Base-by-base conservation (phyloP, 176 grass and related monocot genomes). In the bread wheat (Triticum aestivum) region DNA sequence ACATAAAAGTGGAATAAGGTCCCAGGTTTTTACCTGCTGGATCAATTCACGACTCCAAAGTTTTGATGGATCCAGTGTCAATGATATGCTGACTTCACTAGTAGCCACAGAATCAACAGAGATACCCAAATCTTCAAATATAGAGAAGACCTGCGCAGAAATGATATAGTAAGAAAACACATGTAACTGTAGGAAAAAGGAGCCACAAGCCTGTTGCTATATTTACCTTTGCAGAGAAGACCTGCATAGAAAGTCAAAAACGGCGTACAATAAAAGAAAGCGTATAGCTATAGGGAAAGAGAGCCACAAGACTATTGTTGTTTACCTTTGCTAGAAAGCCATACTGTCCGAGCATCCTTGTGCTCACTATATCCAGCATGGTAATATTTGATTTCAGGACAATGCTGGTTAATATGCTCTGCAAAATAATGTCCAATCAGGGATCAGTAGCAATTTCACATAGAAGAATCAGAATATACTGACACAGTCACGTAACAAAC, bases 351-450 rank as follows among this genome's bases (percentile, higher is more conserved):
- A 98, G 95, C 96, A 98, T 98, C 82, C 93, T 72, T 84, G 96
- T 98, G 84, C 96, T 98, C 65, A 91, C 96, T 87, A 98, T 95
- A 90, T 98, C 96, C 63, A 98, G 88, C 96, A 95, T 95, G 20
- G 96, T 98, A 65, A 98, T 91, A 89, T 98, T 95, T 83, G 96
- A 95, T 92, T 98, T 98, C 89, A 98, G 64, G 34, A 98, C 96
- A 70, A 98, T 98, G 77, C 96, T 98, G 64, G 96, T 98, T 63
- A 98, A 77, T 84, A 98, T 78, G 81, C 88, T 92, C 96, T 98
- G 96, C 34, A 79, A 80, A 76, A 68, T 32, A 80, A 84, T 69
- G 14, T 41, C 61, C 47, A 76, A 8, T 83, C 75, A 82, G 56
- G 79, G 34, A 82, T 4, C 26, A 61, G 10, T n/a, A 75, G 75